Evolutionary conservation across 257 asterid genomes (phyloP), one percentile per base, ranked within the genome.

Genomic region (Plectranthus barbatus): DNA sequence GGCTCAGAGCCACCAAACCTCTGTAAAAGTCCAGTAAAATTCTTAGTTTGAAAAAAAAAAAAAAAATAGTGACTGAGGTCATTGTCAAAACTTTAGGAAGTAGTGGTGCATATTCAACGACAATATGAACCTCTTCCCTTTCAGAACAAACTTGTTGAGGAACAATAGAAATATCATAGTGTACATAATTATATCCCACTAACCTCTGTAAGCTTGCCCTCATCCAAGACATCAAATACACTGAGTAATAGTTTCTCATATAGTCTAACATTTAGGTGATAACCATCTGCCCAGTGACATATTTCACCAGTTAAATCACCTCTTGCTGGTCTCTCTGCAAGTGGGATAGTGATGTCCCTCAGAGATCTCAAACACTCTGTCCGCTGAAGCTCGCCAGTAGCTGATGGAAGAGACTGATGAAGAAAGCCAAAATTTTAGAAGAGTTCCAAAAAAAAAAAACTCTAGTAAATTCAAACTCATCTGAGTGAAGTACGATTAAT

Each of bases 221-320:
- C 99, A 62, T 92, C 99, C 78, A 92, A 81, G 76, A 89, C 88
- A 77, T 92, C 99, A 72, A 92, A 92, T 57, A 92, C 84, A 65
- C 99, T 89, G 71, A 83, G 93, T 64, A 92, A 85, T 56, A 92
- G 83, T 74, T 85, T 86, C 90, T 92, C 99, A 68, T 92, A 92
- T 45, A 92, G 70, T 76, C 81, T 86, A 79, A 89, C 96, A 67
- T 92, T 92, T 63, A 92, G 72, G 78, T 83, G 96, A 77, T 92
- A 92, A 65, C 99, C 99, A 83, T 92, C 99, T 26, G 97, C 99
- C 96, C 96, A 92, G 67, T 92, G 99, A 75, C 96, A 89, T 67
- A 92, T 78, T 90, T 92, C 99, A 78, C 97, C 99, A 57, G 99
- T 92, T 82, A 92, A 81, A 74, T 92, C 99, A 62, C 99, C 97